Percentiles rank a stretch among this genome's conserved stretches.
Evolutionary conservation across 805 yeast species (phyloP).

Genomic region (Debaryomyces castellii): DNA sequence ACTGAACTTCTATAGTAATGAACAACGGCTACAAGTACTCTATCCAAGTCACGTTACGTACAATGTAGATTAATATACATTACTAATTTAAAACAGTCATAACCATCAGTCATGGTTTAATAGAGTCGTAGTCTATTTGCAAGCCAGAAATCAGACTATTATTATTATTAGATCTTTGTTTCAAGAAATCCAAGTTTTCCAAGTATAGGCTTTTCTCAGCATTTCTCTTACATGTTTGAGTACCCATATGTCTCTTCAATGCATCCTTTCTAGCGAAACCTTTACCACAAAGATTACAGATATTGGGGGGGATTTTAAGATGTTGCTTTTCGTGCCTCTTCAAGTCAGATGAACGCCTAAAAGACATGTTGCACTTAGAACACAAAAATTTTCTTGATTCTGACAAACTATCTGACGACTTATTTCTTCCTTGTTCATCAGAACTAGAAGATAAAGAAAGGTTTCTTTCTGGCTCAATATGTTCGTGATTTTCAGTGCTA

Average conservation of each 20-base stretch:
- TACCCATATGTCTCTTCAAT: conserved; percentile 69
- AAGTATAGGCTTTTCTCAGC: conserved; percentile 49
- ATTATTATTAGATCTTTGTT: conserved; percentile 4
- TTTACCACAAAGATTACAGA: conserved; percentile 74
- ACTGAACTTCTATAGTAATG: not conserved
- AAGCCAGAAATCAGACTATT: not conserved
- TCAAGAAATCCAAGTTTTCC: conserved; percentile 30
- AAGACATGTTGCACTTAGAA: conserved; percentile 57
- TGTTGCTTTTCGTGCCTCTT: conserved; percentile 78
- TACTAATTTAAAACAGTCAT: not conserved
- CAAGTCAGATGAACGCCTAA: conserved; percentile 67
- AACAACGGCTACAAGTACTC: not conserved
- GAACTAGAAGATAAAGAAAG: not conserved
- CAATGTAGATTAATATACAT: not conserved
- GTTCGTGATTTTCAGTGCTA: conserved; percentile 1
- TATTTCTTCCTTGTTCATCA: not conserved
- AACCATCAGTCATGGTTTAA: not conserved
- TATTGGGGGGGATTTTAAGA: conserved; percentile 67
- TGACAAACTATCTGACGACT: not conserved
- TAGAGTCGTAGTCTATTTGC: conserved; percentile 1
- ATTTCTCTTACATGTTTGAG: conserved; percentile 73
- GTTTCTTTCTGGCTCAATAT: not conserved
- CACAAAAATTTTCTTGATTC: conserved; percentile 50
- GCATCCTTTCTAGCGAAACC: conserved; percentile 87
- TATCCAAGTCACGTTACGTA: not conserved